phyloP scores from a whole-genome alignment of 1,284 basidiomycete species.

The Moniliella sp. region DNA sequence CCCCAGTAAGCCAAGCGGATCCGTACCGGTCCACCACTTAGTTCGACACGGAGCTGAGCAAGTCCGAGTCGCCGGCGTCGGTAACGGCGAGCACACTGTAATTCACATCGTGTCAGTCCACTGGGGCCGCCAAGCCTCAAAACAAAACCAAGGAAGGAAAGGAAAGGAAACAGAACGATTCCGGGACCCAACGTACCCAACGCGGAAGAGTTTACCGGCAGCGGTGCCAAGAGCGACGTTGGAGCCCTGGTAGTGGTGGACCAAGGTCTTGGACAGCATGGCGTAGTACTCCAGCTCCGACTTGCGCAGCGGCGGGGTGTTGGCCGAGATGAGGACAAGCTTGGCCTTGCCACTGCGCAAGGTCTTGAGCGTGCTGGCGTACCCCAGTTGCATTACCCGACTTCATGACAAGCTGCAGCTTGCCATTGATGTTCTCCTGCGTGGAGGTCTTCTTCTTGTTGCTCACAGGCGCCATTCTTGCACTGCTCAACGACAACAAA shows the following conservation, averaged over 20 bases:
- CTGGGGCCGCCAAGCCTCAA: too few species aligned
- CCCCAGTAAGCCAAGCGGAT: too few species aligned
- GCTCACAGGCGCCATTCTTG: too few species aligned
- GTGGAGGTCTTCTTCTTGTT: constrained; percentile 47
- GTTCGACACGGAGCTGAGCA: too few species aligned
- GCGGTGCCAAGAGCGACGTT: constrained; percentile 96
- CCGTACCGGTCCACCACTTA: too few species aligned
- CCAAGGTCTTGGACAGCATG: constrained; percentile 83
- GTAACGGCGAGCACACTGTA: constrained; percentile 74
- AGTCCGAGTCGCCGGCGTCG: constrained; percentile 90
- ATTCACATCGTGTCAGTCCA: too few species aligned
- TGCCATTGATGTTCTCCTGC: constrained; percentile 73
- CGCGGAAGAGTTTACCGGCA: too few species aligned
- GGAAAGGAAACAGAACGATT: too few species aligned
- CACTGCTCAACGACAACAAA: too few species aligned
- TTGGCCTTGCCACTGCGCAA: constrained; percentile 98
- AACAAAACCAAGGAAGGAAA: too few species aligned
- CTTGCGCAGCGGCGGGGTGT: constrained; percentile 94
- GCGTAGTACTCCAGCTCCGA: constrained; percentile 99
- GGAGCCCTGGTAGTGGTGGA: constrained; percentile 79
- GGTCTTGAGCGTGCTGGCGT: constrained; percentile 68
- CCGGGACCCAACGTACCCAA: too few species aligned
- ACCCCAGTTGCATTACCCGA: constrained; percentile 40
- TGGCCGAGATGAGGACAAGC: constrained; percentile 93
- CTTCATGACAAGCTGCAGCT: constrained; percentile 93